Percentiles rank a stretch among this genome's conserved stretches.
phyloP scores from a whole-genome alignment of 345 rosid species.

The Eucalyptus marginata region DNA sequence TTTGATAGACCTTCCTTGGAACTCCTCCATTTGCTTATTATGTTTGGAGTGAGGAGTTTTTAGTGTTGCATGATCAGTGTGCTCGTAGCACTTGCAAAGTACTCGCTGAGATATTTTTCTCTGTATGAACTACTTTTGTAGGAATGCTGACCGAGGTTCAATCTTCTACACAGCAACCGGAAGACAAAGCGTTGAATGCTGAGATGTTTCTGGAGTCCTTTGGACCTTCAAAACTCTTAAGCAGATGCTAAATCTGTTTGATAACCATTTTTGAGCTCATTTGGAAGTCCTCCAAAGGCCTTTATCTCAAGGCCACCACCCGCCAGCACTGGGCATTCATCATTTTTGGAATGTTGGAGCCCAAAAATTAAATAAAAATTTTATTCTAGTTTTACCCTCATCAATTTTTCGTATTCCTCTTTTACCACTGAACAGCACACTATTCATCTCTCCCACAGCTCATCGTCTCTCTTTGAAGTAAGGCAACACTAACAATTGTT shows the following conservation, averaged over 20 bases:
- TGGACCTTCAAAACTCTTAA: background rate
- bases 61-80: background rate
- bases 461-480: too few relatives aligned
- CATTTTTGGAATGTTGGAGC: too few relatives aligned
- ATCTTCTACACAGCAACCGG: background rate
- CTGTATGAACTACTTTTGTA: background rate
- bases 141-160: background rate
- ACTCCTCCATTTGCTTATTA: background rate
- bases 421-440: too few relatives aligned
- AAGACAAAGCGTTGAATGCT: background rate
- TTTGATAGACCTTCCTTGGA: background rate
- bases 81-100: background rate
- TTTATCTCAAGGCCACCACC: background rate
- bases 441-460: too few relatives aligned
- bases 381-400: too few relatives aligned
- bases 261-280: background rate
- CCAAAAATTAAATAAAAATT: too few relatives aligned
- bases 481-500: too few relatives aligned
- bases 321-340: too few relatives aligned
- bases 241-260: background rate
- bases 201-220: background rate
- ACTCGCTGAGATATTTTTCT: background rate
- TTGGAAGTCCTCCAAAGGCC: background rate
- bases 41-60: background rate
- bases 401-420: too few relatives aligned